Conservation (phyloP, 1,284 basidiomycete species). For the Quambalaria eucalypti region DNA sequence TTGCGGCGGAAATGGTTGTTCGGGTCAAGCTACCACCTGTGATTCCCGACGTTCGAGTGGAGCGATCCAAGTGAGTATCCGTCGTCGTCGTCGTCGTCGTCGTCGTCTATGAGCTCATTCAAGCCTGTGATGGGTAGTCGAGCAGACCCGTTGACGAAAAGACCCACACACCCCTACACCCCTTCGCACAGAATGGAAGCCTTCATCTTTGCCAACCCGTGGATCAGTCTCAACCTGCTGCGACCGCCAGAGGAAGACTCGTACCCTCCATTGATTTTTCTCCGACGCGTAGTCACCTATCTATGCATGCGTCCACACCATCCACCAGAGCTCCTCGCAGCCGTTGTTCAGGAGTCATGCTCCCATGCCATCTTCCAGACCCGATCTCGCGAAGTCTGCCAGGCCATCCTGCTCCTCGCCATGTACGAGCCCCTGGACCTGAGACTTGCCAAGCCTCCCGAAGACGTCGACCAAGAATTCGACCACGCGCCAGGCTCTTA, state of each 20-base stretch:
- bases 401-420: background rate
- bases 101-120: background rate
- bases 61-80: no score
- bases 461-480: background rate
- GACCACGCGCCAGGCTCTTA: background rate
- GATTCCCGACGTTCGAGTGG: no score
- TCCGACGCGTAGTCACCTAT: background rate
- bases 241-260: background rate
- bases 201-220: background rate
- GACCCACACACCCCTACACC: no score
- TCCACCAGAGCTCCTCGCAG: background rate
- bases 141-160: background rate
- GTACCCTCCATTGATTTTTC: background rate
- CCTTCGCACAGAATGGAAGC: background rate
- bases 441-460: background rate
- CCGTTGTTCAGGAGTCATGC: background rate
- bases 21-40: no score
- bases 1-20: background rate
- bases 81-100: no score
- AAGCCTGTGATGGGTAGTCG: background rate
- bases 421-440: background rate
- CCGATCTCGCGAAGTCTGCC: background rate
- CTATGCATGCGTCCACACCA: background rate
- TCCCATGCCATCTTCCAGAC: background rate
- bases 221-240: background rate